Base-by-base conservation (phyloP, 164 flowering plant genomes). In the Nymphaea colorata region DNA sequence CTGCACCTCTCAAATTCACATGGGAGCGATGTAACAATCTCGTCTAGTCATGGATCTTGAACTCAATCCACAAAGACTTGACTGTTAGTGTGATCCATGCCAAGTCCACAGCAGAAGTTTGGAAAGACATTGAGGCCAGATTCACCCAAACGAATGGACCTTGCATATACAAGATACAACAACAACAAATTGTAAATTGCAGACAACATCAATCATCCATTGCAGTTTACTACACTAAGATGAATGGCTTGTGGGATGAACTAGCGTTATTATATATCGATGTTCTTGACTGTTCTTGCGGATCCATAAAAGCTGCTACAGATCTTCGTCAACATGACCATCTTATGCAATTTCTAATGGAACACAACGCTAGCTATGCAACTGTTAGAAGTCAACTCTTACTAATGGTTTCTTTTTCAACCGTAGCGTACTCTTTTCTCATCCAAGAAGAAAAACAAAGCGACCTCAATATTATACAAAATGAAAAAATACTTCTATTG, bases 171-270 rank as follows among this genome's bases (percentile, higher is more conserved):
- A 63, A 67, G 25, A 7, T 67, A 8, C 44, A 55, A 59, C 67
- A 64, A 61, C 36, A 25, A 1, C 66, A 71, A 42, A 44, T 68
- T 47, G 36, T 59, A 62, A 55, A 25, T 68, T 41, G 68, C 3
- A n/a, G 59, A 64, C 71, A 71, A 64, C 66, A 47, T 42, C 61
- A 73, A 7, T 44, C 45, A 59, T 3, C 2, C 61, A 68, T 69
- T 43, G 55, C 66, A 4, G 61, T 65, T 36, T 73, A 69, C 41
- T 76, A 18, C 44, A 76, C 68, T 2, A 72, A 41, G 51, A 15
- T 72, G 1, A 76, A 72, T 16, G 16, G 16, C 18, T 60, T 62
- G 14, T 74, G 78, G 75, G 75, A 72, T 66, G 64, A 72, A 42
- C 16, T 42, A 43, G 62, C 41, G 65, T 44, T 51, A 16, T 16